phyloP scores from a whole-genome alignment of 2,329 filamentous ascomycete species.

The Aspergillus ustus region DNA sequence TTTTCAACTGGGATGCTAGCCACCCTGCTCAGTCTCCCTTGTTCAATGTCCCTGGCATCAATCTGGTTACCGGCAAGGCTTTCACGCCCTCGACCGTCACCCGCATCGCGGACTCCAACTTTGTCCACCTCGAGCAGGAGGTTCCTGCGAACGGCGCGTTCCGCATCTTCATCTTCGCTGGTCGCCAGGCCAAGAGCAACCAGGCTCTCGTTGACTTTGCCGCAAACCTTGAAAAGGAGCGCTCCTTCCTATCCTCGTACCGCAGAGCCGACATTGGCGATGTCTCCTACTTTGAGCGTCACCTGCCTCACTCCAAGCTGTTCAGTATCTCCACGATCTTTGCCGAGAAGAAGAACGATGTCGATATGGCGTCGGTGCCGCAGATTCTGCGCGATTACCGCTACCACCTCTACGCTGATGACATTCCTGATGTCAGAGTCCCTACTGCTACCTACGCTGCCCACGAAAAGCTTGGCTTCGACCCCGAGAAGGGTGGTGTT shows the following conservation, averaged over 20 bases:
- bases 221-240: slow-evolving; percentile 64
- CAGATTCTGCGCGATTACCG: slow-evolving; percentile 73
- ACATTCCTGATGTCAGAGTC: slow-evolving; percentile 73
- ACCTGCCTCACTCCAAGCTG: slow-evolving; percentile 84
- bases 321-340: slow-evolving; percentile 81
- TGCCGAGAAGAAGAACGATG: slow-evolving; percentile 66
- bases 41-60: slow-evolving; percentile 69
- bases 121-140: slow-evolving; percentile 88
- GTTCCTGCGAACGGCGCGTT: slow-evolving; percentile 87
- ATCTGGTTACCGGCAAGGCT: slow-evolving; percentile 73
- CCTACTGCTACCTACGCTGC: slow-evolving; percentile 73
- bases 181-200: slow-evolving; percentile 63
- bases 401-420: slow-evolving; percentile 85
- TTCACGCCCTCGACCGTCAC: slow-evolving; percentile 82
- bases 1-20: slow-evolving; percentile 77
- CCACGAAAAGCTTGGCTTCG: slow-evolving; percentile 84
- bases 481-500: slow-evolving; percentile 73
- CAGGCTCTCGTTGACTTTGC: slow-evolving; percentile 73
- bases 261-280: slow-evolving; percentile 63
- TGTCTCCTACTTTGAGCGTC: slow-evolving; percentile 75
- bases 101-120: slow-evolving; percentile 84
- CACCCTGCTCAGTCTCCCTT: slow-evolving; percentile 74
- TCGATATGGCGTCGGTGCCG: slow-evolving; percentile 77
- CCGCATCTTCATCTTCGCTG: slow-evolving; percentile 85
- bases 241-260: slow-evolving; percentile 74